Conservation (phyloP, 1,139 yeast species). For the Magnusiomyces sp. region DNA sequence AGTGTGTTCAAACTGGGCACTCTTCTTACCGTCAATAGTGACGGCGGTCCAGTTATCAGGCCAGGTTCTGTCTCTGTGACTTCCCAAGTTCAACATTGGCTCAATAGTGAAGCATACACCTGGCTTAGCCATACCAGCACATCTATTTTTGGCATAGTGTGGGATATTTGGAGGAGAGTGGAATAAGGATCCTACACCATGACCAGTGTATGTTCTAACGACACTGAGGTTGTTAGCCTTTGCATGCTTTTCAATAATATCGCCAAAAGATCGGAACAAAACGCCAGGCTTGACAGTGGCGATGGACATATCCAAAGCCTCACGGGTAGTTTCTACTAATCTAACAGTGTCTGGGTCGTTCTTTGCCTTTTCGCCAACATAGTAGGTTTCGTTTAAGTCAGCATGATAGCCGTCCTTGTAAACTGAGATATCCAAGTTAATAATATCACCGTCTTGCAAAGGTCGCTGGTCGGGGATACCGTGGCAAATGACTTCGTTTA, state of each 20-base stretch:
- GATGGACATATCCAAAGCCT: slow-evolving; percentile 77
- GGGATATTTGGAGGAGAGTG: slow-evolving; percentile 93
- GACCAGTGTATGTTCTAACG: slow-evolving; percentile 89
- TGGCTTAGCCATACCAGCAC: slow-evolving; percentile 87
- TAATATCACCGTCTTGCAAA: slow-evolving; percentile 86
- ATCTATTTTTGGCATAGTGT: slow-evolving; percentile 86
- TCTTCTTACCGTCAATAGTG: slow-evolving; percentile 76
- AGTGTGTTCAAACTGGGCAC: slow-evolving; percentile 94
- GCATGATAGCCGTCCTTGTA: slow-evolving; percentile 86
- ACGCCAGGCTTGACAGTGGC: slow-evolving; percentile 84
- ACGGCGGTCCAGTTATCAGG: slow-evolving; percentile 97
- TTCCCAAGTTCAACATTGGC: slow-evolving; percentile 94
- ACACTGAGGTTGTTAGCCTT: slow-evolving; percentile 71
- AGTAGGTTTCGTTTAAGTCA: slow-evolving; percentile 93
- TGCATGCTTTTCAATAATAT: slow-evolving; percentile 83
- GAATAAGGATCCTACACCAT: slow-evolving; percentile 81
- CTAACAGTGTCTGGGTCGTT: slow-evolving; percentile 67
- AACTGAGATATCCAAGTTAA: slow-evolving; percentile 82
- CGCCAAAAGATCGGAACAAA: slow-evolving; percentile 80
- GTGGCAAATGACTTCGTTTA: slow-evolving; percentile 92
- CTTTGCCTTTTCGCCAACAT: slow-evolving; percentile 86
- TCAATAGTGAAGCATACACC: slow-evolving; percentile 98
- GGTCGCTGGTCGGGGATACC: slow-evolving; percentile 91
- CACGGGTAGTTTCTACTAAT: slow-evolving; percentile 90
- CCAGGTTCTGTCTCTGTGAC: slow-evolving; percentile 77